A percentile compares a stretch with the other conserved stretches of the same genome.
Evolutionary conservation across 2,329 filamentous ascomycete genomes (phyloP).

Genomic region (Trichoderma lentiforme): DNA sequence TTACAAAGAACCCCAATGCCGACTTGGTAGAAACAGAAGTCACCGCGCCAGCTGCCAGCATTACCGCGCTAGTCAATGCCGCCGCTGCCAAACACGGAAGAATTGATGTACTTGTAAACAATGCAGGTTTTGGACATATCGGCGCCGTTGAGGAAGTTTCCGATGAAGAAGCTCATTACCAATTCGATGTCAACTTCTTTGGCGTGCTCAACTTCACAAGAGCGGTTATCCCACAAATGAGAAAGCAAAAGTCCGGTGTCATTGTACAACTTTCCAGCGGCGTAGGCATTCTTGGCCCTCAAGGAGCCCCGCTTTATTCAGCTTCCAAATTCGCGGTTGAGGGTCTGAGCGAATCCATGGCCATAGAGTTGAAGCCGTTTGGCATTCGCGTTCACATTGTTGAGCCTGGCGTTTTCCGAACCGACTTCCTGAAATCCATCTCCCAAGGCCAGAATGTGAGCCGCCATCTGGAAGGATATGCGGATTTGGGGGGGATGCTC

Average conservation of each 20-base stretch:
- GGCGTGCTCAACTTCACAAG: constrained; percentile 42
- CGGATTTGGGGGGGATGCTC: background rate
- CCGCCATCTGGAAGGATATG: constrained; percentile 1
- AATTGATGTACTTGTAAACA: constrained; percentile 59
- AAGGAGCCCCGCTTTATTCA: constrained; percentile 36
- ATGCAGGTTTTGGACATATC: constrained; percentile 54
- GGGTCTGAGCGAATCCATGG: constrained; percentile 36
- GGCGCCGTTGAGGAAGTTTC: constrained; percentile 52
- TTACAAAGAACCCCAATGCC: constrained; percentile 39
- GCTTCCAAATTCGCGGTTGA: constrained; percentile 39
- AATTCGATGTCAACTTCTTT: constrained; percentile 59
- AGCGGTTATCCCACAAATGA: constrained; percentile 35
- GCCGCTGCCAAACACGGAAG: constrained; percentile 47
- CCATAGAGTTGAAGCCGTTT: constrained; percentile 34
- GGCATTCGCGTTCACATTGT: constrained; percentile 39
- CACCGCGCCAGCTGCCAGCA: constrained; percentile 26
- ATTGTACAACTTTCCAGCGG: constrained; percentile 42
- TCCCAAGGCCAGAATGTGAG: background rate
- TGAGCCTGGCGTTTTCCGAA: constrained; percentile 32
- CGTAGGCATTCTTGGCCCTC: constrained; percentile 34
- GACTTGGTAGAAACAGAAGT: background rate
- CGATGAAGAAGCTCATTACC: constrained; percentile 46
- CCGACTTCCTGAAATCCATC: background rate
- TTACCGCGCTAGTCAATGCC: constrained; percentile 21
- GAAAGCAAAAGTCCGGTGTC: constrained; percentile 28